Conservation (phyloP, 495 filamentous ascomycete species). For the Aspergillus indologenus region DNA sequence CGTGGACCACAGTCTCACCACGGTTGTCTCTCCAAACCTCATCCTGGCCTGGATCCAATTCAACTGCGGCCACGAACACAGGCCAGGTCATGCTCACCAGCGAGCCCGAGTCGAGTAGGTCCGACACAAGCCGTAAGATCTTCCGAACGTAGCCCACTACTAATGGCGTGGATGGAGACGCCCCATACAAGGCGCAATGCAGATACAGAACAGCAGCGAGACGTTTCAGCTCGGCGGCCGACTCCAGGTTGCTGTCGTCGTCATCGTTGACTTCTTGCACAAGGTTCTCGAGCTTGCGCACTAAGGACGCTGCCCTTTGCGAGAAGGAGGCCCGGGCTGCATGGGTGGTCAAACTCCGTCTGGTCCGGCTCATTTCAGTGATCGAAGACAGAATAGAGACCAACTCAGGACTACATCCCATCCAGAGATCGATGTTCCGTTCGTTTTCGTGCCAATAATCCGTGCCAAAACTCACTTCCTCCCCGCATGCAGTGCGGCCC, state of each 20-base stretch:
- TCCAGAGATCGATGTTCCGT: conserved; percentile 40
- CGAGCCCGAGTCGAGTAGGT: conserved; percentile 32
- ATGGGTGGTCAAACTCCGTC: conserved; percentile 28
- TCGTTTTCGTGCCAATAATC: conserved; percentile 43
- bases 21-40: conserved; percentile 30
- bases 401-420: conserved; percentile 46
- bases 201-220: conserved; percentile 41
- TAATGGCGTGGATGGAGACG: conserved; percentile 35
- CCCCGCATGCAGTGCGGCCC: conserved; percentile 45
- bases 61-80: conserved; percentile 46
- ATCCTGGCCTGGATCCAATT: conserved; percentile 40
- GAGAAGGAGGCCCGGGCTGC: conserved; percentile 24
- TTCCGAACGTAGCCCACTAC: conserved; percentile 35
- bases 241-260: conserved; percentile 29
- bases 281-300: conserved; percentile 29
- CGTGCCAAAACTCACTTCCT: conserved; percentile 37
- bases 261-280: conserved; percentile 37
- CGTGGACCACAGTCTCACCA: conserved; percentile 22
- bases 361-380: conserved; percentile 41
- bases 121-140: conserved; percentile 33
- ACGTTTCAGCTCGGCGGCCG: conserved; percentile 42
- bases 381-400: conserved; percentile 39
- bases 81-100: conserved; percentile 40
- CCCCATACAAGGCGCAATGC: conserved; percentile 41
- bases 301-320: conserved; percentile 30